Evolutionary conservation across 108 stramenopile species (phyloP).

Genomic region (Licmophora abbreviata): DNA sequence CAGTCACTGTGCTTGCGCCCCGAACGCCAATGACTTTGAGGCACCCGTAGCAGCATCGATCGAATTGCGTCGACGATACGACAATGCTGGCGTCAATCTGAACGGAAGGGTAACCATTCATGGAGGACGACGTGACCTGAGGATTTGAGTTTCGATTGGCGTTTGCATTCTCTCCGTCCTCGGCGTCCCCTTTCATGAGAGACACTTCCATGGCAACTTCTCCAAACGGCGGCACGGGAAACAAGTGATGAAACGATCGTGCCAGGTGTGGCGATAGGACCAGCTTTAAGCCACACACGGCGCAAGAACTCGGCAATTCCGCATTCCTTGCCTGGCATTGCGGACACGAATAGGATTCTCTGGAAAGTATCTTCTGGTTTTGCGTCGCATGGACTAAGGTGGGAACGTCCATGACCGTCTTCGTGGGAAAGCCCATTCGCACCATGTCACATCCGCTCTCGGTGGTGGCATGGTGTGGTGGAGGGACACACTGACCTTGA

Average conservation of each 20-base stretch:
- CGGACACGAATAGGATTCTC: constrained; percentile 76
- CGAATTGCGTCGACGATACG: constrained; percentile 26
- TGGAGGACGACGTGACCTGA: not conserved
- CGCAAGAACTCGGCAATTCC: constrained; percentile 77
- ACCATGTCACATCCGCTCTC: constrained; percentile 56
- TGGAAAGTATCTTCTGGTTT: constrained; percentile 49
- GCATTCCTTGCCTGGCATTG: constrained; percentile 67
- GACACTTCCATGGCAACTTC: constrained; percentile 33
- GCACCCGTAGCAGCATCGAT: constrained; percentile 66
- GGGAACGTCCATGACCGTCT: constrained; percentile 55
- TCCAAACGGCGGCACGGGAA: constrained; percentile 80
- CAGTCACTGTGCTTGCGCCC: constrained; percentile 4
- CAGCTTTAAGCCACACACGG: constrained; percentile 83
- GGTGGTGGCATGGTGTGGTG: constrained; percentile 22
- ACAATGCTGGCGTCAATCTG: too few relatives aligned
- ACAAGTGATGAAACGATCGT: constrained; percentile 88
- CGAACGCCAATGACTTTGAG: constrained; percentile 28
- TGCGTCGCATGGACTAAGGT: constrained; percentile 59
- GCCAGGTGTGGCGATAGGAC: constrained; percentile 83
- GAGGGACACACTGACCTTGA: constrained; percentile 60
- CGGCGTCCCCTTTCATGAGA: too few relatives aligned
- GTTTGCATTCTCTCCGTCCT: constrained; percentile 2
- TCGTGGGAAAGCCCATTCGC: constrained; percentile 77
- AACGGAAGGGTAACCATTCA: not conserved
- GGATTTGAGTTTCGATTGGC: not conserved